These are phyloP conservation scores for Styphnolobium japonicum DNA, from an alignment of 306 rosid species.

Conservation along the genomic window DNA sequence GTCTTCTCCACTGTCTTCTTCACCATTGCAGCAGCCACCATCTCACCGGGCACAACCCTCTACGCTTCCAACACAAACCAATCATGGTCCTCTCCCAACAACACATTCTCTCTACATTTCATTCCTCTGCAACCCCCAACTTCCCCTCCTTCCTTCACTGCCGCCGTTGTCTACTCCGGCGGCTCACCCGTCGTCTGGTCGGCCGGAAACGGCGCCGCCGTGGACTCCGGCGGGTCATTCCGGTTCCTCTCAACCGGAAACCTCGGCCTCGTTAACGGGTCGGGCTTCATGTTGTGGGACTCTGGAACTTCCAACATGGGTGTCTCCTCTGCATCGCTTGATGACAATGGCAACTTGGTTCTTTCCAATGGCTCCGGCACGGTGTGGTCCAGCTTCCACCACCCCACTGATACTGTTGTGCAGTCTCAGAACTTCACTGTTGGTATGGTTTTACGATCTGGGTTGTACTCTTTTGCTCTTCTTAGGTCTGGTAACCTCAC, in stretches of 20 bases:
- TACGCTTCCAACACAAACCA: conserved; percentile 40
- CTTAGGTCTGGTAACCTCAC: conserved; percentile 51
- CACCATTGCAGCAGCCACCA: conserved; percentile 10
- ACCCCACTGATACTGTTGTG: conserved; percentile 61
- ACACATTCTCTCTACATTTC: conserved; percentile 53
- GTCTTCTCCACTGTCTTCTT: background rate
- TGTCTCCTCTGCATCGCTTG: conserved; percentile 57
- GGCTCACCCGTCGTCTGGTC: conserved; percentile 63
- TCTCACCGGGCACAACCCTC: conserved; percentile 52
- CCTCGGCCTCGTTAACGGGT: conserved; percentile 59
- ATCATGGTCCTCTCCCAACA: conserved; percentile 54
- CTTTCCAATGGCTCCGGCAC: conserved; percentile 37
- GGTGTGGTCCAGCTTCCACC: conserved; percentile 74
- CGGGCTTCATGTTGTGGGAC: conserved; percentile 56
- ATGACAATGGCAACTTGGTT: conserved; percentile 53
- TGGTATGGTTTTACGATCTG: conserved; percentile 53
- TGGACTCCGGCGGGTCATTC: conserved; percentile 53
- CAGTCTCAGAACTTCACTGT: conserved; percentile 54
- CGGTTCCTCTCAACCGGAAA: conserved; percentile 50
- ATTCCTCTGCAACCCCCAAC: conserved; percentile 40
- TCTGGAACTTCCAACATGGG: conserved; percentile 55
- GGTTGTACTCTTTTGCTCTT: conserved; percentile 49
- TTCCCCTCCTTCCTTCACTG: conserved; percentile 49
- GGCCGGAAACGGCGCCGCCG: conserved; percentile 32
- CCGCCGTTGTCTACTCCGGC: conserved; percentile 49